Conservation (phyloP, 2,329 filamentous ascomycete species). For the Alternaria arborescens region DNA sequence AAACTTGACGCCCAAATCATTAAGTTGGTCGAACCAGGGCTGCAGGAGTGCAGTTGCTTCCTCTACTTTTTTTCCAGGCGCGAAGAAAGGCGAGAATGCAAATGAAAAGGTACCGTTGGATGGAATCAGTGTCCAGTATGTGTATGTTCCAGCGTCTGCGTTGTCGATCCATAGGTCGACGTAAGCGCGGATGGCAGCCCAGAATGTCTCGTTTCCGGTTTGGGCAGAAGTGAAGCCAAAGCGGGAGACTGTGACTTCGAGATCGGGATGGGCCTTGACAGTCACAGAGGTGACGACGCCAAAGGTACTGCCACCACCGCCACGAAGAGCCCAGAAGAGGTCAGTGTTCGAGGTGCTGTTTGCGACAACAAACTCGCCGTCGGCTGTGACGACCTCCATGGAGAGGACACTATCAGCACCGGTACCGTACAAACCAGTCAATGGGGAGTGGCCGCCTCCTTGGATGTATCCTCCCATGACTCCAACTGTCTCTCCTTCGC, state of each 20-base stretch:
- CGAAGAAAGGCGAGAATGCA: slow-evolving; percentile 48
- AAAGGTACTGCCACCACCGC: slow-evolving; percentile 47
- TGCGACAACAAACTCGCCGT: slow-evolving; percentile 41
- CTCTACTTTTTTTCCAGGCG: slow-evolving; percentile 42
- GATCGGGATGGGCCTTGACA: slow-evolving; percentile 46
- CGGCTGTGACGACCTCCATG: slow-evolving; percentile 45
- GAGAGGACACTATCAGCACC: slow-evolving; percentile 49
- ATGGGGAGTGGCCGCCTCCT: slow-evolving; percentile 64
- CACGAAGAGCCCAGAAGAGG: slow-evolving; percentile 50
- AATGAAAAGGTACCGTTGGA: slow-evolving; percentile 46
- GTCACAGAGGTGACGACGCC: slow-evolving; percentile 46
- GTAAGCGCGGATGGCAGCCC: slow-evolving; percentile 40
- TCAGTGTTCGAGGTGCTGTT: slow-evolving; percentile 43
- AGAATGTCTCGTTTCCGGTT: slow-evolving; percentile 49
- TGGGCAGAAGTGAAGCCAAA: slow-evolving; percentile 43
- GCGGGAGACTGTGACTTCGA: slow-evolving; percentile 41
- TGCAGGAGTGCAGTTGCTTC: slow-evolving; percentile 42
- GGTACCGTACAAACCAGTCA: slow-evolving; percentile 57
- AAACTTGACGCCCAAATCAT: slow-evolving; percentile 40
- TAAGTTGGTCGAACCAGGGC: slow-evolving; percentile 44
- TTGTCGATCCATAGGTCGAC: slow-evolving; percentile 47
- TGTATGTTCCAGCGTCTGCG: slow-evolving; percentile 48
- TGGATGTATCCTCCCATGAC: slow-evolving; percentile 56
- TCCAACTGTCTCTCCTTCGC: slow-evolving; percentile 61
- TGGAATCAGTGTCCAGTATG: slow-evolving; percentile 45